phyloP scores from a whole-genome alignment of 495 filamentous ascomycete genomes.

The Hypoxylon crocopeplum region DNA sequence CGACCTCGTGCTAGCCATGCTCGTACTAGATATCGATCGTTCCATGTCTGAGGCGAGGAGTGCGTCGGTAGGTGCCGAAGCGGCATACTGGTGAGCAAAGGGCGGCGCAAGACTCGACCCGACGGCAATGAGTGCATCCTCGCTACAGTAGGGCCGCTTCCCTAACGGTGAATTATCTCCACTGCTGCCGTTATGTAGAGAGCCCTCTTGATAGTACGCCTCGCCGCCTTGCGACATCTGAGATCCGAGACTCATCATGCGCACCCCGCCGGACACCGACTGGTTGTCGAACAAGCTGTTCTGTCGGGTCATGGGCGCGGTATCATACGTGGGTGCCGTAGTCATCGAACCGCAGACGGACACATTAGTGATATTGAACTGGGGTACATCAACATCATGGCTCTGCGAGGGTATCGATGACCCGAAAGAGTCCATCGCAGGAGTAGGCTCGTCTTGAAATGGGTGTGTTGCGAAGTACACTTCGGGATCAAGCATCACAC shows the following conservation, averaged over 20 bases:
- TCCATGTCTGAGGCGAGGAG: slow-evolving; percentile 49
- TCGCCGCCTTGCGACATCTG: slow-evolving; percentile 45
- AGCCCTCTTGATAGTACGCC: slow-evolving; percentile 30
- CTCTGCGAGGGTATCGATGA: slow-evolving; percentile 24
- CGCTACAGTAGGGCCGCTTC: slow-evolving; percentile 42
- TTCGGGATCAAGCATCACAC: slow-evolving; percentile 36
- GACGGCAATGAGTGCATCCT: slow-evolving; percentile 43
- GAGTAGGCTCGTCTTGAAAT: slow-evolving; percentile 21
- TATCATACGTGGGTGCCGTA: slow-evolving; percentile 51
- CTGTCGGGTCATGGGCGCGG: slow-evolving; percentile 52
- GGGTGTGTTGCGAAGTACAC: slow-evolving; percentile 36
- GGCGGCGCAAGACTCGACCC: slow-evolving; percentile 45
- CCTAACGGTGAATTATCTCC: slow-evolving; percentile 38
- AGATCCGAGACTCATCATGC: slow-evolving; percentile 53
- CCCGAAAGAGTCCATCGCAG: slow-evolving; percentile 13
- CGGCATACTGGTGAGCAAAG: slow-evolving; percentile 43
- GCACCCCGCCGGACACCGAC: slow-evolving; percentile 45
- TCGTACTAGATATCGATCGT: slow-evolving; percentile 51
- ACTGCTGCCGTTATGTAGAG: slow-evolving; percentile 41
- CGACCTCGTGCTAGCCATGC: slow-evolving; percentile 50
- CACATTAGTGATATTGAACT: slow-evolving; percentile 37
- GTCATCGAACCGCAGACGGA: slow-evolving; percentile 55
- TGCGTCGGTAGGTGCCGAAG: slow-evolving; percentile 40
- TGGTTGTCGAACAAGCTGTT: slow-evolving; percentile 53
- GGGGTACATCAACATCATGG: slow-evolving; percentile 36